A percentile compares a stretch with the other conserved stretches of the same genome.
phyloP scores from a whole-genome alignment of 495 filamentous ascomycete species.

The Cenococcum geophilum region DNA sequence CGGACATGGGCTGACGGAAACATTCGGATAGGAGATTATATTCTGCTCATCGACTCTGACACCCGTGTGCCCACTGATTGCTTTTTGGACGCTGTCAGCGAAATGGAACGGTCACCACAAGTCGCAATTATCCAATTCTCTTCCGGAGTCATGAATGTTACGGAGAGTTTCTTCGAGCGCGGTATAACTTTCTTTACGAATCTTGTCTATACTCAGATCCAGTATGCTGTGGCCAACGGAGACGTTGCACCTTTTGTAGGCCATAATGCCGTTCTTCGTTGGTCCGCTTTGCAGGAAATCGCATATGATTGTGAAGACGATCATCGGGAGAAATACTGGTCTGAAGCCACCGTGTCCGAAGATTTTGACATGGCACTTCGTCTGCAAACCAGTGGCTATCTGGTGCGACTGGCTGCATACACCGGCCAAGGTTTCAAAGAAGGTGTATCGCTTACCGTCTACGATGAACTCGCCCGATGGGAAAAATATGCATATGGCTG shows the following conservation, averaged over 20 bases:
- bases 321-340: constrained; percentile 74
- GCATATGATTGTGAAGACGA: constrained; percentile 58
- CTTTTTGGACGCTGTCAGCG: constrained; percentile 44
- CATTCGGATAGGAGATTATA: constrained; percentile 40
- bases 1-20: constrained; percentile 39
- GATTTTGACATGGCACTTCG: constrained; percentile 84
- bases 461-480: constrained; percentile 67
- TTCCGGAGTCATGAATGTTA: constrained; percentile 47
- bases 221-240: constrained; percentile 69
- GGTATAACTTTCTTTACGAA: constrained; percentile 80
- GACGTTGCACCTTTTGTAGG: constrained; percentile 63
- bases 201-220: constrained; percentile 71
- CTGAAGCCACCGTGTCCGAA: constrained; percentile 73
- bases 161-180: constrained; percentile 42
- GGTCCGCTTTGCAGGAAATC: constrained; percentile 70
- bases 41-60: constrained; percentile 42
- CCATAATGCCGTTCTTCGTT: constrained; percentile 74
- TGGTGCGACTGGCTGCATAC: constrained; percentile 68
- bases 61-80: constrained; percentile 45
- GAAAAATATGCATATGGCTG: constrained; percentile 83
- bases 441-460: constrained; percentile 77
- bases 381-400: constrained; percentile 65
- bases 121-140: constrained; percentile 46
- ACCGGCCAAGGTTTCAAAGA: constrained; percentile 74
- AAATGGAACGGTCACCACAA: constrained; percentile 45